A percentile compares a stretch with the other conserved stretches of the same genome.
Evolutionary conservation across 371 early-diverging fungal species (phyloP).

Genomic region (Syncephalis plumigaleata): DNA sequence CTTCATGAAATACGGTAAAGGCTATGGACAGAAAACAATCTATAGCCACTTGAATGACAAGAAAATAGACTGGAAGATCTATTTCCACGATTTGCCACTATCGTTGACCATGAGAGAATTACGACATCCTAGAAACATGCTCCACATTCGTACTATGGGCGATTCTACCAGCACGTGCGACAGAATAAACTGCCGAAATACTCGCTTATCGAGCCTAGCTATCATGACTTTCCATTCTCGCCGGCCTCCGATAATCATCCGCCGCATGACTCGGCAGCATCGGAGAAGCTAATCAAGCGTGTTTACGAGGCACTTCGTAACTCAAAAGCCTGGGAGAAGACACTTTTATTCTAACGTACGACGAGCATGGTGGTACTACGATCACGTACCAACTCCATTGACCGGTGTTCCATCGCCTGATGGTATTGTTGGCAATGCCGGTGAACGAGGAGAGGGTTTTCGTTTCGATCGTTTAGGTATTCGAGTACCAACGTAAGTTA

Average conservation of each 20-base stretch:
- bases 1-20: slow-evolving; percentile 1
- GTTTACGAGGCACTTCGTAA: slow-evolving; percentile 15
- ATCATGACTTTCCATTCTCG: slow-evolving; percentile 7
- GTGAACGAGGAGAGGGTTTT: slow-evolving; percentile 5
- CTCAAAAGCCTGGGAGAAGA: slow-evolving; percentile 16
- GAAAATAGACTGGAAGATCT: background rate
- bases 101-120: slow-evolving; percentile 10
- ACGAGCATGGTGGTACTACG: slow-evolving; percentile 8
- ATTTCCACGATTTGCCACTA: slow-evolving; percentile 9
- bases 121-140: slow-evolving; percentile 1
- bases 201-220: slow-evolving; percentile 13
- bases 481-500: slow-evolving; percentile 20
- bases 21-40: slow-evolving; percentile 14
- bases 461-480: slow-evolving; percentile 17
- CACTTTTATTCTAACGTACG: slow-evolving; percentile 15
- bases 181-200: slow-evolving; percentile 10
- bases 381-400: slow-evolving; percentile 2
- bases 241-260: slow-evolving; percentile 12
- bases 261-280: slow-evolving; percentile 10
- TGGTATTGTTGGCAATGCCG: slow-evolving; percentile 5
- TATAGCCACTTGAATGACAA: slow-evolving; percentile 11
- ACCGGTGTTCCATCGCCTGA: slow-evolving; percentile 13
- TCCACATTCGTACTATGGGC: slow-evolving; percentile 3
- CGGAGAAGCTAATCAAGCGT: slow-evolving; percentile 11
- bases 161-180: slow-evolving; percentile 10